A percentile compares a stretch with the other conserved stretches of the same genome.
These are phyloP conservation scores for Colletotrichum liriopes DNA, from an alignment of 2,329 filamentous ascomycete species.

Conservation along the genomic window DNA sequence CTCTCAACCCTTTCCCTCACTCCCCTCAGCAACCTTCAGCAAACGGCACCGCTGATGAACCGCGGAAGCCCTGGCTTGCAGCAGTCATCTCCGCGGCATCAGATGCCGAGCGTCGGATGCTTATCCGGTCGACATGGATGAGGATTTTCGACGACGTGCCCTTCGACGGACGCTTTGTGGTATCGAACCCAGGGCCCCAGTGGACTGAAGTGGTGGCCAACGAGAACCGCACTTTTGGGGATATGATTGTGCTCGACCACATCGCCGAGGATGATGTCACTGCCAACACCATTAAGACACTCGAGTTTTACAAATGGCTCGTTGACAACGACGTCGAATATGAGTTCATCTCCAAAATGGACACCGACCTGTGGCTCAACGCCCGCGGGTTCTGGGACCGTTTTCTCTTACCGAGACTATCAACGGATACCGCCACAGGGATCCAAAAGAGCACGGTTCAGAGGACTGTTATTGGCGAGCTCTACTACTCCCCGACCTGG, in stretches of 20 bases:
- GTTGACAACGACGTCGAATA: slow-evolving; percentile 45
- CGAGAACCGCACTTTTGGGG: slow-evolving; percentile 53
- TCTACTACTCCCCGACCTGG: slow-evolving; percentile 47
- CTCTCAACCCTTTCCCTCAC: slow-evolving; percentile 46
- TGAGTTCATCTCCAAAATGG: slow-evolving; percentile 53
- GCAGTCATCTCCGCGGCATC: slow-evolving; percentile 50
- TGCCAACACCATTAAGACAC: slow-evolving; percentile 53
- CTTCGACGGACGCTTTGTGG: slow-evolving; percentile 51
- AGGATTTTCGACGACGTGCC: slow-evolving; percentile 49
- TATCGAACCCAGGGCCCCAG: slow-evolving; percentile 49
- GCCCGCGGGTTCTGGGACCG: slow-evolving; percentile 51
- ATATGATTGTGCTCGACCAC: slow-evolving; percentile 54
- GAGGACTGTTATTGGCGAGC: slow-evolving; percentile 50
- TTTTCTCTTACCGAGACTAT: slow-evolving; percentile 47
- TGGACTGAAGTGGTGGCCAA: slow-evolving; percentile 48
- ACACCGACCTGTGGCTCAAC: slow-evolving; percentile 53
- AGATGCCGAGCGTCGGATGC: slow-evolving; percentile 49
- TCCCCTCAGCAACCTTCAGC: slow-evolving; percentile 44
- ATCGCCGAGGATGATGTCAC: slow-evolving; percentile 50
- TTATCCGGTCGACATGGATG: slow-evolving; percentile 54
- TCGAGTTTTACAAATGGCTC: slow-evolving; percentile 53
- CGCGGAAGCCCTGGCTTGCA: slow-evolving; percentile 47
- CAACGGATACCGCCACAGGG: slow-evolving; percentile 35
- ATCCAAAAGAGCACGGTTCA: slow-evolving; percentile 40
- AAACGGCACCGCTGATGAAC: not conserved